Evolutionary conservation across 83 land plant species (phyloP), one percentile per base, ranked within the genome.

Genomic region (Diphasiastrum complanatum): DNA sequence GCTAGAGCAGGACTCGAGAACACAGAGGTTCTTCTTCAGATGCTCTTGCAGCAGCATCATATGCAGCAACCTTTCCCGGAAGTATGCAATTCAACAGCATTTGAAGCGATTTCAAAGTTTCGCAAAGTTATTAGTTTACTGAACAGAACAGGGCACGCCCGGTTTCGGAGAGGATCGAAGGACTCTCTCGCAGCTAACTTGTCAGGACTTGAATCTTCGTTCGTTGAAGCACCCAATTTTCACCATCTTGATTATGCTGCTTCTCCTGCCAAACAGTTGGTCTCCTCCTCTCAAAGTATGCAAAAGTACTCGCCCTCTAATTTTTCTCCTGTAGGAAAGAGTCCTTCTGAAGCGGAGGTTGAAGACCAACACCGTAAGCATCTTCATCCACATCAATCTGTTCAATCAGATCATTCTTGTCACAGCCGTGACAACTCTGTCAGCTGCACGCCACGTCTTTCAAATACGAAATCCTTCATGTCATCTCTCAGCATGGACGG

Each of bases 51-150:
- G n/a, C n/a, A n/a, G n/a, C n/a, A n/a, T n/a, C n/a, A n/a, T n/a
- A n/a, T n/a, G n/a, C n/a, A n/a, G n/a, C n/a, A n/a, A n/a, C n/a
- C n/a, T n/a, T n/a, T n/a, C n/a, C n/a, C n/a, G n/a, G n/a, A n/a
- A n/a, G n/a, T n/a, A n/a, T n/a, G n/a, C n/a, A n/a, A n/a, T n/a
- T n/a, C 48, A 19, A 78, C 78, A 26, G 77, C 91, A 8, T 78
- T 68, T 12, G 87, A 79, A 27, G 83, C 85, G 60, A 76, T 86
- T n/a, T 41, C 61, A 29, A 83, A 73, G 63, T 86, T 89, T 79
- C 56, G 73, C 73, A 86, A 65, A 45, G 85, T 89, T 60, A 88
- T 78, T 19, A 69, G 79, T 34, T 72, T 86, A 32, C 69, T 89
- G 45, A 63, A 47, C 46, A 55, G 79, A 45, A 70, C 71, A 28